Base-by-base conservation (phyloP, 331 rosid genomes). In the Quercus phellos region DNA sequence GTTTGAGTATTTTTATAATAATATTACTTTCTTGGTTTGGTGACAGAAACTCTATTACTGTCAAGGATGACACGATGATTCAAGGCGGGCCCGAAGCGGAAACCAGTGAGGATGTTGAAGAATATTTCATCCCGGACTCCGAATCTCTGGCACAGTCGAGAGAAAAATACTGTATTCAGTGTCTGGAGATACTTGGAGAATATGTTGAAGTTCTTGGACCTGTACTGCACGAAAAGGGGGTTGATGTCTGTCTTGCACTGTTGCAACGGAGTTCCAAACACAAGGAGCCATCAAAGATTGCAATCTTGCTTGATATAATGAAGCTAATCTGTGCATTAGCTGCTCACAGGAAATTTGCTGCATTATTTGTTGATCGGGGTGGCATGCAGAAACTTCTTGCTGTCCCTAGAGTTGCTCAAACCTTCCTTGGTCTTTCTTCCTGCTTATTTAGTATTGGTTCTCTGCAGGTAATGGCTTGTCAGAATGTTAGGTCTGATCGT, bases 171-270 rank as follows among this genome's bases (percentile, higher is more conserved):
- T 95, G 99, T 88, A 90, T 95, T 78, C 99, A 93, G 82, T 95
- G 99, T 77, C 98, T 95, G 53, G 96, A 88, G 85, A 84, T 80
- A 71, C 97, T 95, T 72, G 99, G 99, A 74, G 97, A 91, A 74
- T 95, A 95, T 85, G 98, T 95, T 16, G 99, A 95, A 83, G 99
- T 91, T 81, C 98, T 95, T 82, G 98, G 98, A 22, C 99, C 99
- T 76, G 99, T 95, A 75, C 84, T 95, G 79, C 98, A 90, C 21
- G 98, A 95, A 75, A 95, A 93, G 76, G 99, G 98, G 63, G 94
- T 95, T 51, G 99, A 95, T 68, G 99, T 91, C 59, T 95, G 99
- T 77, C 93, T 95, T 72, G 90, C 90, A 46, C 84, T 95, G 70
- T 80, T 95, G 63, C 99, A 95, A 79, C 90, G 85, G 82, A 88